Percentiles rank a stretch among this genome's conserved stretches.
Evolutionary conservation across 257 asterid genomes (phyloP).

Genomic region (Solanum acaule): DNA sequence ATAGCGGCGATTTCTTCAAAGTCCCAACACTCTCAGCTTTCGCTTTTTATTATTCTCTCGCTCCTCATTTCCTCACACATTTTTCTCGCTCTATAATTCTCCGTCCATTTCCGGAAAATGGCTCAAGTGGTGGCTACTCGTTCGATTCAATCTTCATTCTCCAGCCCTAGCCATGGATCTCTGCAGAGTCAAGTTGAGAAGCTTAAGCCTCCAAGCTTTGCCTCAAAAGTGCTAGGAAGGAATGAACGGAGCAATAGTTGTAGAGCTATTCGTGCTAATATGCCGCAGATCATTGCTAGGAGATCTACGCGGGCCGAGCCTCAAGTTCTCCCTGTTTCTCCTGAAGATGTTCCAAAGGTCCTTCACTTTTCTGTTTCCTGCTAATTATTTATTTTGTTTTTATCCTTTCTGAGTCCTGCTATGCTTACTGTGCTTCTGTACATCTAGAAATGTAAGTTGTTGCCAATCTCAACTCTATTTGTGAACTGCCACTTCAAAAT

Average conservation of each 20-base stretch:
- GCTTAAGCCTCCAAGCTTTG: slow-evolving; percentile 49
- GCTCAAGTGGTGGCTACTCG: slow-evolving; percentile 75
- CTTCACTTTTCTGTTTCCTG: background rate
- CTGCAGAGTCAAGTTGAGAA: slow-evolving; percentile 38
- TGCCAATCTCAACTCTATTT: background rate
- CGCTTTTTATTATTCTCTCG: slow-evolving; percentile 3
- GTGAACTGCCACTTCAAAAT: background rate
- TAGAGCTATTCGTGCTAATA: slow-evolving; percentile 29
- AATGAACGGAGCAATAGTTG: slow-evolving; percentile 20
- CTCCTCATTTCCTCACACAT: background rate
- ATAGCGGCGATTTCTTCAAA: slow-evolving; percentile 41
- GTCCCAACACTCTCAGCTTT: background rate
- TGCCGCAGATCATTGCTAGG: slow-evolving; percentile 34
- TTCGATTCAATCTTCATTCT: slow-evolving; percentile 45
- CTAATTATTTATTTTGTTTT: background rate
- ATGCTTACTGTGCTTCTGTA: background rate
- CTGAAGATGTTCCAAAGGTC: slow-evolving; percentile 68
- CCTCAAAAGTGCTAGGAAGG: slow-evolving; percentile 29
- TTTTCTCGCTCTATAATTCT: background rate
- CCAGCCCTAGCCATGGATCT: slow-evolving; percentile 39
- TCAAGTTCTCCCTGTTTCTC: slow-evolving; percentile 50
- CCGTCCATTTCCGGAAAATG: slow-evolving; percentile 20
- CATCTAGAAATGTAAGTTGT: background rate
- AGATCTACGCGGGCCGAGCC: slow-evolving; percentile 41
- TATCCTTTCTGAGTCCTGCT: background rate